phyloP scores from a whole-genome alignment of 768 basidiomycete genomes.

The Lentinula sp. region DNA sequence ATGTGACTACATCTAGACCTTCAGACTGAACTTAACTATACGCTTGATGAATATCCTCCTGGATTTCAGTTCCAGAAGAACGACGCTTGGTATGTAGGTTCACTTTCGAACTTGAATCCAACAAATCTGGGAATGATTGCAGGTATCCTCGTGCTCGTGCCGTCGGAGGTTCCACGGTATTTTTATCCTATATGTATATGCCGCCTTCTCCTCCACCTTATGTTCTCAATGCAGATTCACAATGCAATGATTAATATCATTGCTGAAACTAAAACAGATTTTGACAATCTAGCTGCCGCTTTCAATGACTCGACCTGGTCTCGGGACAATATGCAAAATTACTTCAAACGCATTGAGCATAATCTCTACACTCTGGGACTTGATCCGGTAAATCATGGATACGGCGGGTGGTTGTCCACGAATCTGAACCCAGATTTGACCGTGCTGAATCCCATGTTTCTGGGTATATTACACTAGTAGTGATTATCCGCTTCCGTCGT shows the following conservation, averaged over 20 bases:
- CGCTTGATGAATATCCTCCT: conserved; percentile 19
- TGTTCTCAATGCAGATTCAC: conserved; percentile 14
- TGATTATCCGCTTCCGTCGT: neutral
- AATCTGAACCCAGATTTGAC: conserved; percentile 18
- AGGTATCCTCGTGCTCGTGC: conserved; percentile 25
- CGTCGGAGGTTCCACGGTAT: conserved; percentile 24
- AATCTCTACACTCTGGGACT: conserved; percentile 14
- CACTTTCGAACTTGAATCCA: neutral
- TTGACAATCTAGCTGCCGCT: conserved; percentile 17
- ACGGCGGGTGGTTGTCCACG: conserved; percentile 23
- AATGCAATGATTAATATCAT: conserved; percentile 25
- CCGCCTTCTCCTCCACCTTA: neutral
- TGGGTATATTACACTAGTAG: conserved; percentile 10
- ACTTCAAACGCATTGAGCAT: conserved; percentile 21
- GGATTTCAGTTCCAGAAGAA: conserved; percentile 18
- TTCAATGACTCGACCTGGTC: conserved; percentile 23
- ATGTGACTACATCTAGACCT: conserved; percentile 13
- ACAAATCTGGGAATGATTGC: neutral
- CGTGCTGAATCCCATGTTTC: conserved; percentile 14
- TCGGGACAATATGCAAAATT: conserved; percentile 22
- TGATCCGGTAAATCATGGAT: conserved; percentile 20
- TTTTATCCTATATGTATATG: neutral
- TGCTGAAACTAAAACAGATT: conserved; percentile 17
- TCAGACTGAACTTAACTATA: conserved; percentile 22
- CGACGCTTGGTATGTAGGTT: conserved; percentile 15